A percentile compares a stretch with the other conserved stretches of the same genome.
Evolutionary conservation across 1,284 basidiomycete genomes (phyloP).

Genomic region (Kalmanozyma brasiliensis): DNA sequence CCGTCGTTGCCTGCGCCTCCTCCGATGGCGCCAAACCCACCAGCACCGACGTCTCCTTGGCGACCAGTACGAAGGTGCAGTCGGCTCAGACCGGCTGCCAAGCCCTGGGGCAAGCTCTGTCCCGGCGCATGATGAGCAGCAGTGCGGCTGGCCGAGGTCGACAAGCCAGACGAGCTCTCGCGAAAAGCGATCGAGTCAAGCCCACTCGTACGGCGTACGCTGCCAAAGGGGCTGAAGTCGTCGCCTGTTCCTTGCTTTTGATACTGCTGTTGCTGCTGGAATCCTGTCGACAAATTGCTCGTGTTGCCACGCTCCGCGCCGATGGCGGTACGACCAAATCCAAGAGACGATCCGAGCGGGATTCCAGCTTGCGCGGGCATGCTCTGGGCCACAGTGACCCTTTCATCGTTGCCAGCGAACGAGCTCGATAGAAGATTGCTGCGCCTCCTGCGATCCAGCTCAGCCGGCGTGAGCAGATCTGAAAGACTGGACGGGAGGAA

Average conservation of each 20-base stretch:
- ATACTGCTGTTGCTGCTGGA: constrained; percentile 25
- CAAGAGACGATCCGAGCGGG: constrained; percentile 27
- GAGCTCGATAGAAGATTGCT: constrained; percentile 39
- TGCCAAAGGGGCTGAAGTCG: constrained; percentile 19
- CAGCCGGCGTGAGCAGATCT: constrained; percentile 65
- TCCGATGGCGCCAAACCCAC: constrained; percentile 17
- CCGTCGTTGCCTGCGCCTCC: constrained; percentile 2
- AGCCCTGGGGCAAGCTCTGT: constrained; percentile 84
- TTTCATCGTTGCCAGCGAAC: constrained; percentile 30
- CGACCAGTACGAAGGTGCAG: constrained; percentile 74
- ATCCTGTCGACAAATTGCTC: constrained; percentile 48
- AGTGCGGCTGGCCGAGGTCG: constrained; percentile 28
- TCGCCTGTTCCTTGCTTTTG: constrained; percentile 12
- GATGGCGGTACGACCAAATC: constrained; percentile 25
- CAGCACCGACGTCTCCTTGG: constrained; percentile 6
- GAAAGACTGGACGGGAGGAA: constrained; percentile 65
- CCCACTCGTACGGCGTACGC: constrained; percentile 18
- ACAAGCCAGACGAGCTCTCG: constrained; percentile 16
- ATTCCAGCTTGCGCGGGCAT: constrained; percentile 48
- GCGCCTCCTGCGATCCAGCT: constrained; percentile 59
- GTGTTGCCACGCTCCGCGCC: constrained; percentile 34
- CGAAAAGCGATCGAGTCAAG: constrained; percentile 40
- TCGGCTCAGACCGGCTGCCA: constrained; percentile 84
- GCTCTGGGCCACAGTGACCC: constrained; percentile 48
- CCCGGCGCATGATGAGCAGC: constrained; percentile 77